These are phyloP conservation scores for Simplicillium aogashimaense DNA, from an alignment of 2,329 filamentous ascomycete genomes.

Conservation along the genomic window DNA sequence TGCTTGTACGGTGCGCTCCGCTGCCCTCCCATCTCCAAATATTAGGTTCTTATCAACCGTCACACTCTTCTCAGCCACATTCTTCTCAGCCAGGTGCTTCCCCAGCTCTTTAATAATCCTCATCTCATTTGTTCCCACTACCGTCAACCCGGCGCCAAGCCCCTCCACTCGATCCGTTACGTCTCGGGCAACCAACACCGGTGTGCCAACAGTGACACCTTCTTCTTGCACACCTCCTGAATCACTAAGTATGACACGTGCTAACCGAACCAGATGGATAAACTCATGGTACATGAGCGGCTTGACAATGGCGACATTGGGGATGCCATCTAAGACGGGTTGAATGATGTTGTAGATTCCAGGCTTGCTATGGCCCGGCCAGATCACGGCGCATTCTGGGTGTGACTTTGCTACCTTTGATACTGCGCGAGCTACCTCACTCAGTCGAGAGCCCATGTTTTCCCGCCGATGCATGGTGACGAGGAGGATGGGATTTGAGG, in stretches of 20 bases:
- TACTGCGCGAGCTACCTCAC: neutral
- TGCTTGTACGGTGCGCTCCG: neutral
- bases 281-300: neutral
- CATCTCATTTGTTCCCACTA: neutral
- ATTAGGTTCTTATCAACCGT: neutral
- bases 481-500: neutral
- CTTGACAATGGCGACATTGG: neutral
- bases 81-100: neutral
- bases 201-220: neutral
- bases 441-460: neutral
- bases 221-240: neutral
- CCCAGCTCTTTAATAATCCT: neutral
- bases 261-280: neutral
- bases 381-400: neutral
- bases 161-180: neutral
- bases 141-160: neutral
- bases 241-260: neutral
- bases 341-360: neutral
- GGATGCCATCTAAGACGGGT: neutral
- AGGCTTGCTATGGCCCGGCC: neutral
- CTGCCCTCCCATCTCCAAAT: neutral
- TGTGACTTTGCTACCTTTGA: neutral
- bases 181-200: neutral
- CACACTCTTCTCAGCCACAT: neutral
- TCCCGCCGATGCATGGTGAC: neutral